phyloP scores from a whole-genome alignment of 768 basidiomycete species.

The Russula olivacea region DNA sequence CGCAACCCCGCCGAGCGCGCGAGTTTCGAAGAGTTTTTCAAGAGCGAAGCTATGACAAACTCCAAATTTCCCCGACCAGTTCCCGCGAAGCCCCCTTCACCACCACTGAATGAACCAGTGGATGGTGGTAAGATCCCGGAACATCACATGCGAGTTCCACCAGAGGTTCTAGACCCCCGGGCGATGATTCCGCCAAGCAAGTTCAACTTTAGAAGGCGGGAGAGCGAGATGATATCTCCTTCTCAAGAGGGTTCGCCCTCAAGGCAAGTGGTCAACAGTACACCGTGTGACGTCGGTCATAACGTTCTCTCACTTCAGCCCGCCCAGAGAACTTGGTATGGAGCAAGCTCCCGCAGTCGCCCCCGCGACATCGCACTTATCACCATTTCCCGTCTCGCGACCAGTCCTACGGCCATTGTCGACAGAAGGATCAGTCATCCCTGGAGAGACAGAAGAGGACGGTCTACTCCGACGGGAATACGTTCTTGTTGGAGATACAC shows the following conservation, averaged over 20 bases:
- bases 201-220: constrained; percentile 57
- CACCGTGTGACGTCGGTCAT: not conserved
- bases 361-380: constrained; percentile 1
- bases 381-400: not conserved
- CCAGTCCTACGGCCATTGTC: constrained; percentile 33
- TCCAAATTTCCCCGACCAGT: constrained; percentile 65
- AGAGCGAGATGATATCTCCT: constrained; percentile 13
- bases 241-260: constrained; percentile 11
- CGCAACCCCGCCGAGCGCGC: constrained; percentile 80
- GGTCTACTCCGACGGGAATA: constrained; percentile 80
- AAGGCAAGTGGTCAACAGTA: constrained; percentile 2
- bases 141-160: constrained; percentile 66
- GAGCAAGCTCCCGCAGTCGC: not conserved
- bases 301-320: not conserved
- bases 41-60: constrained; percentile 67
- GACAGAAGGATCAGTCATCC: constrained; percentile 62
- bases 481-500: constrained; percentile 85
- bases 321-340: not conserved
- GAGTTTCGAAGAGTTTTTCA: constrained; percentile 90
- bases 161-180: constrained; percentile 73
- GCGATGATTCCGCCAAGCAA: constrained; percentile 80
- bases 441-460: constrained; percentile 81
- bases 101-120: constrained; percentile 26
- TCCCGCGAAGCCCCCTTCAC: constrained; percentile 32
- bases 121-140: constrained; percentile 49